Base-by-base conservation (phyloP, 805 yeast species). In the Starmerella apicola region DNA sequence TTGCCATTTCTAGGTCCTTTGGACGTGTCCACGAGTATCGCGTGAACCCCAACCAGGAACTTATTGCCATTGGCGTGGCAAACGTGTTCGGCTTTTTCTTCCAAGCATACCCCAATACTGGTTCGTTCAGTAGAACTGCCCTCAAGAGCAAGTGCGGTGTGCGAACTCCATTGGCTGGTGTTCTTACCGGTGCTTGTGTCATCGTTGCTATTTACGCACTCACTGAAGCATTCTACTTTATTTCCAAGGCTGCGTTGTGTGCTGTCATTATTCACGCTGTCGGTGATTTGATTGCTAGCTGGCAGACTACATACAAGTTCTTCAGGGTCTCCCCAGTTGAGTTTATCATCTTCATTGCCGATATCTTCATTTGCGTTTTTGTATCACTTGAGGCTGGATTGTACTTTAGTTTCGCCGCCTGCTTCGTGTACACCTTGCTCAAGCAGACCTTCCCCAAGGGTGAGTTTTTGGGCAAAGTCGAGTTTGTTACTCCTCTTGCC, bases 231-330 rank as follows among this genome's bases (percentile, higher is more conserved):
- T 86, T 86, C 66, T 83, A 70, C 64, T 86, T 72, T 64, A 86
- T 86, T 60, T 95, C 96, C 37, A 82, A 81, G 51, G 94, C 95
- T 7, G 76, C 88, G 3, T 67, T 86, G 41, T 68, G 78, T 48
- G 95, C 95, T 2, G 75, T 86, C 48, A 86, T 86, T 49, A 86
- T 86, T 55, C 95, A 86, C 60, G 94, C 95, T 22, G 96, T 86
- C 16, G 72, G 82, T 38, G 95, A 85, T 60, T 70, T 86, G 59
- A 61, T 84, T 44, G 78, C 93, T 2, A 68, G 76, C 38, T 59
- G 53, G 39, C 46, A 50, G 27, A 49, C 57, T 16, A 50, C 63
- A 9, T 81, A 74, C 58, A 69, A 68, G 50, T 71, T 78, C 20
- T 86, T 82, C 78, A 70, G 66, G 48, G 71, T 79, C 42, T 63